phyloP scores from a whole-genome alignment of 208 protist species.

The Wallacemonas sp. region DNA sequence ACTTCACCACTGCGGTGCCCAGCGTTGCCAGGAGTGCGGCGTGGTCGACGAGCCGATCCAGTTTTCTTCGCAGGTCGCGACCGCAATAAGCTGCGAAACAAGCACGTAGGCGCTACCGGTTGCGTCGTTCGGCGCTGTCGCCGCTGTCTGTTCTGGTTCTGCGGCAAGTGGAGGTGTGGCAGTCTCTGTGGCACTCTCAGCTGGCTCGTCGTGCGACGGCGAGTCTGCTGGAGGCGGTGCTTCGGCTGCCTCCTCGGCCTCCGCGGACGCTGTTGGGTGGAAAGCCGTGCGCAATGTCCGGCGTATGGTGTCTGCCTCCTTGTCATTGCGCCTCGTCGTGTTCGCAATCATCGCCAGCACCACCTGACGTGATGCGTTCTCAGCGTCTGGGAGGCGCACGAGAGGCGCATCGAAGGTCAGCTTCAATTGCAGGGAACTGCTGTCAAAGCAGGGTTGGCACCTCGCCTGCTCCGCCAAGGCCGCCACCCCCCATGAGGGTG shows the following conservation, averaged over 20 bases:
- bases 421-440: conserved; percentile 60
- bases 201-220: background rate
- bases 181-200: background rate
- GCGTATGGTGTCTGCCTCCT: background rate
- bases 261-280: background rate
- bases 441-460: conserved; percentile 47
- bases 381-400: conserved; percentile 28
- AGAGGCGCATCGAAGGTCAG: conserved; percentile 55
- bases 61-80: conserved; percentile 41
- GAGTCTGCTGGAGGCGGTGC: background rate
- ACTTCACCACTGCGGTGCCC: conserved; percentile 86
- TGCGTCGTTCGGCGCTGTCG: background rate
- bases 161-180: background rate
- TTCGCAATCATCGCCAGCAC: background rate
- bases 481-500: background rate
- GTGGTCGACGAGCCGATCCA: conserved; percentile 35
- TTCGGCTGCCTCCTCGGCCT: background rate
- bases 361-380: conserved; percentile 1
- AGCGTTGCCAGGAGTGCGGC: conserved; percentile 62
- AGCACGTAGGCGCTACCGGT: conserved; percentile 36
- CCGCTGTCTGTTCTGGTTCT: background rate
- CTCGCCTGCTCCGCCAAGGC: background rate
- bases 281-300: background rate
- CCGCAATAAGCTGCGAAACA: conserved; percentile 43
- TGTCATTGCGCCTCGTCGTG: conserved; percentile 7